These are phyloP conservation scores for Umbelopsis vinacea DNA, from an alignment of 192 early-diverging fungal genomes.

Conservation along the genomic window DNA sequence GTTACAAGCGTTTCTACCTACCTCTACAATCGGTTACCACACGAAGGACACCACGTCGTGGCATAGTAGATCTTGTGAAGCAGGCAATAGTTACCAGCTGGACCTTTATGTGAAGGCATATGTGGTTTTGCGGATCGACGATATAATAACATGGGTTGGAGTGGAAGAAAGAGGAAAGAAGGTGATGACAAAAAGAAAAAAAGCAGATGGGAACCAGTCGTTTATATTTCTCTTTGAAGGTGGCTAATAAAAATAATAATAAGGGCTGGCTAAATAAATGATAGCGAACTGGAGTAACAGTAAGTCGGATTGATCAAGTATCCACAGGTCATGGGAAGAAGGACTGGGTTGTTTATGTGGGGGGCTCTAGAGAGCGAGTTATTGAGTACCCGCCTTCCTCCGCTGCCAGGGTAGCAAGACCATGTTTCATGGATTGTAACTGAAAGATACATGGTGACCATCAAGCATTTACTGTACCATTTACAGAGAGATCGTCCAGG, in stretches of 20 bases:
- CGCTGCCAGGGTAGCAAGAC: too few species aligned
- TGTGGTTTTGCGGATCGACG: neutral
- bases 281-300: conserved; percentile 12
- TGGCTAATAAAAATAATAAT: neutral
- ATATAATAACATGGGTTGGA: conserved; percentile 12
- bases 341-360: conserved; percentile 19
- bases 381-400: neutral
- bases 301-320: conserved; percentile 8
- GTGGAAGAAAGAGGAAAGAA: neutral
- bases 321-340: conserved; percentile 22
- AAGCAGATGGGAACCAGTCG: conserved; percentile 8
- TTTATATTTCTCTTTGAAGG: neutral
- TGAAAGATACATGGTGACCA: neutral
- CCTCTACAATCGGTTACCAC: conserved; percentile 21
- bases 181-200: neutral
- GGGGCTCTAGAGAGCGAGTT: neutral
- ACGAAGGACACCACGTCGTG: conserved; percentile 38
- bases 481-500: neutral
- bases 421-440: too few species aligned
- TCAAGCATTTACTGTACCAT: neutral
- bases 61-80: conserved; percentile 32
- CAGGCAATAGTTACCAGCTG: conserved; percentile 28
- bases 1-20: neutral
- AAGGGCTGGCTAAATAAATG: conserved; percentile 12
- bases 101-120: neutral